These are phyloP conservation scores for Retiboletus flavoniger DNA, from an alignment of 1,284 basidiomycete species.

Conservation along the genomic window DNA sequence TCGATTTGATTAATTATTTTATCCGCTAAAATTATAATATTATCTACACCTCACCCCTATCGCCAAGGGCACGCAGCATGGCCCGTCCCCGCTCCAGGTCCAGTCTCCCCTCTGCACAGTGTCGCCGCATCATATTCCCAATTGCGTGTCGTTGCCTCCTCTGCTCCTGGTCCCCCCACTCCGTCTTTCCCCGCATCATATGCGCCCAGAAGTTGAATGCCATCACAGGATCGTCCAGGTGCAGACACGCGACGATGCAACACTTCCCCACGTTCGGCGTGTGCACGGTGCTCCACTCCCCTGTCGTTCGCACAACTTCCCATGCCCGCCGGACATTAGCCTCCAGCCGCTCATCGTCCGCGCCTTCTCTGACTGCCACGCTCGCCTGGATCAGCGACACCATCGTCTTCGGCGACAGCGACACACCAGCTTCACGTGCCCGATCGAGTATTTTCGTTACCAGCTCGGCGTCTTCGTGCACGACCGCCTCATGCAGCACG, in stretches of 20 bases:
- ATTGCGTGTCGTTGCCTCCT: constrained; percentile 42
- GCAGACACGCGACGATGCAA: constrained; percentile 51
- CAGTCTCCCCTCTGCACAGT: constrained; percentile 34
- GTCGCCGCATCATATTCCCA: constrained; percentile 33
- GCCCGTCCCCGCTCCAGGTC: constrained; percentile 22
- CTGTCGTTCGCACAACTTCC: constrained; percentile 42
- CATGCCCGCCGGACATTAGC: constrained; percentile 44
- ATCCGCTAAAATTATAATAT: neutral
- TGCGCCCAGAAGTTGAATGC: constrained; percentile 62
- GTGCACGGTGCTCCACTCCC: constrained; percentile 36
- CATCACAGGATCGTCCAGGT: constrained; percentile 45
- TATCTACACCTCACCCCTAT: constrained; percentile 12
- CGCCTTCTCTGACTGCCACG: constrained; percentile 31
- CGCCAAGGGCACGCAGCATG: constrained; percentile 40
- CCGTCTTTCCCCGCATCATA: constrained; percentile 46
- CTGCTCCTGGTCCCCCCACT: constrained; percentile 52
- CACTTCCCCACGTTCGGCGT: constrained; percentile 49
- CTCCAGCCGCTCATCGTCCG: constrained; percentile 27
- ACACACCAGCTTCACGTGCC: constrained; percentile 37
- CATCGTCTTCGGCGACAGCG: constrained; percentile 49
- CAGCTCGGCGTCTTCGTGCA: constrained; percentile 44
- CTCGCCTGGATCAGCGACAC: constrained; percentile 48
- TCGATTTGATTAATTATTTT: neutral
- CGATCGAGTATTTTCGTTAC: constrained; percentile 44
- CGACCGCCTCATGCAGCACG: constrained; percentile 54